phyloP scores from a whole-genome alignment of 176 grass and related monocot species.

The Carex pumila region DNA sequence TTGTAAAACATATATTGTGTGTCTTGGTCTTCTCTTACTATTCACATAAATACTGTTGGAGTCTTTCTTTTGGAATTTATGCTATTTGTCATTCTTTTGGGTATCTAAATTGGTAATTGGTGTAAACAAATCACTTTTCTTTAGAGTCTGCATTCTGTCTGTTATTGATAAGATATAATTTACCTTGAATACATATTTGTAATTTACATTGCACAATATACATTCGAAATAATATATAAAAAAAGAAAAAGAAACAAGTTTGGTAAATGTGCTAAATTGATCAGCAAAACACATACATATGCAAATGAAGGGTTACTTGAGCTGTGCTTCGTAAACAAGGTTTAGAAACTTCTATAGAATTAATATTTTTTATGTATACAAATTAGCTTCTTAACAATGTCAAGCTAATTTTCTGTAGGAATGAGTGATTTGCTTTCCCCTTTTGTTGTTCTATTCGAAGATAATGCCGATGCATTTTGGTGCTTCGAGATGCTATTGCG shows the following conservation, averaged over 20 bases:
- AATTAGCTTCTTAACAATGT: constrained; percentile 1
- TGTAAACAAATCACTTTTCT: neutral
- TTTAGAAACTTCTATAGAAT: neutral
- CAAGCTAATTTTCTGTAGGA: constrained; percentile 32
- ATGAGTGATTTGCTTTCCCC: constrained; percentile 99
- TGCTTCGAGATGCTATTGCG: constrained; percentile 99
- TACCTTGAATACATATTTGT: neutral
- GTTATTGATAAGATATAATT: neutral
- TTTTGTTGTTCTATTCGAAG: constrained; percentile 93
- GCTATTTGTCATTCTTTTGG: neutral
- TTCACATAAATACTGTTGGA: neutral
- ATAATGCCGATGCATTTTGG: constrained; percentile 99
- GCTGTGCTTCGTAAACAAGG: neutral
- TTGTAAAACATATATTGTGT: neutral
- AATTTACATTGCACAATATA: neutral
- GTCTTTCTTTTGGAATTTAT: constrained; percentile 2
- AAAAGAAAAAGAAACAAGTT: neutral
- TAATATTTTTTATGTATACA: neutral
- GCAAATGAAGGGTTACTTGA: neutral
- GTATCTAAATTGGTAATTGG: neutral
- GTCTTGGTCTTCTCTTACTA: neutral
- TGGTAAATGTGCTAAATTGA: neutral
- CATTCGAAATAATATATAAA: neutral
- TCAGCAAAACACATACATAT: neutral
- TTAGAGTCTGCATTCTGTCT: neutral